Evolutionary conservation across 345 rosid species (phyloP), one percentile per base, ranked within the genome.

Genomic region (Erysimum cheiranthoides): DNA sequence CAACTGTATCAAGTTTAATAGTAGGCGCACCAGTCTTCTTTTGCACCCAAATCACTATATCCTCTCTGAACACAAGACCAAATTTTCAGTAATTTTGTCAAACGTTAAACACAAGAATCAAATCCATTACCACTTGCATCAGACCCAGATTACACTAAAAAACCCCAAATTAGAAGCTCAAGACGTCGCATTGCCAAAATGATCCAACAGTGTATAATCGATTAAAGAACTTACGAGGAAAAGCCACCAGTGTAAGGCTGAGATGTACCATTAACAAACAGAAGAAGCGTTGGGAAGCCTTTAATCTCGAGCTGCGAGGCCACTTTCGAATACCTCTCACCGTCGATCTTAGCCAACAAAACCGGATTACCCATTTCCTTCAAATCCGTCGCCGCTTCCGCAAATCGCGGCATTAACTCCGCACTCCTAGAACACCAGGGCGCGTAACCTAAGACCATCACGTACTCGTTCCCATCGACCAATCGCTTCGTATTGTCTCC

Each of bases 341-440:
- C 94, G 80, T 93, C 97, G 70, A 93, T 84, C 76, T 93, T 93
- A 21, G 97, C 89, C 97, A 93, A 74, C 89, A 88, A 69, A 58
- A 93, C 75, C 10, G 77, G 45, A 72, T 85, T 85, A 53, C 86
- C 82, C 46, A 86, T 54, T 66, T 87, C 96, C 77, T 83, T 86
- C 62, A 93, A 86, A 78, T 36, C 67, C 66, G 82, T 93, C 6
- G 97, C 92, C 71, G 98, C 97, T 79, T 91, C 93, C 66, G 93
- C 90, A 72, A 93, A 93, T 58, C 85, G 83, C 64, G 98, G 98
- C 97, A 93, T 93, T n/a, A 93, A 79, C 82, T 93, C 98, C n/a
- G 98, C 98, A 79, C 98, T 91, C 65, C 96, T 86, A 3, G 85
- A 79, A 62, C 93, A 89, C 97, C 98, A 93, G 13, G 98, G 96